These are phyloP conservation scores for Plasmopara muralis DNA, from an alignment of 352 stramenopile species.

Conservation along the genomic window DNA sequence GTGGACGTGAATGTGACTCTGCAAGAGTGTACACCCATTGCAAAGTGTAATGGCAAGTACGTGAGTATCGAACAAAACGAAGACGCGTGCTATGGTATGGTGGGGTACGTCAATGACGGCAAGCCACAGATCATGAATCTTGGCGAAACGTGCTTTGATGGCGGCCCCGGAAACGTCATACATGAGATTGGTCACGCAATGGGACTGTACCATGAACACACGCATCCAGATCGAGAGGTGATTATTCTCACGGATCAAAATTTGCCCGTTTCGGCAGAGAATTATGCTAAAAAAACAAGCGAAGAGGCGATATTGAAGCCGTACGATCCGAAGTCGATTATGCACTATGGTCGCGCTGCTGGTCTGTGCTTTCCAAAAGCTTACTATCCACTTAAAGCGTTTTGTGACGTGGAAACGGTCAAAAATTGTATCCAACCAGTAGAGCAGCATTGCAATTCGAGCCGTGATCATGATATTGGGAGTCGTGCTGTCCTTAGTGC, in stretches of 20 bases:
- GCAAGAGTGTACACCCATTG: constrained; percentile 50
- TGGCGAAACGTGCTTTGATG: constrained; percentile 55
- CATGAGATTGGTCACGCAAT: constrained; percentile 65
- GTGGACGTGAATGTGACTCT: constrained; percentile 59
- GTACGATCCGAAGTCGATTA: constrained; percentile 70
- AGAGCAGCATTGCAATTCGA: constrained; percentile 64
- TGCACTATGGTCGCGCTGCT: constrained; percentile 63
- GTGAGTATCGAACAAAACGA: constrained; percentile 66
- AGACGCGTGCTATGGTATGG: constrained; percentile 64
- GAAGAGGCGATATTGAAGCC: constrained; percentile 44
- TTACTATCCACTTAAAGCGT: constrained; percentile 50
- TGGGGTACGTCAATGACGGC: constrained; percentile 61
- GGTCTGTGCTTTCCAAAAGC: constrained; percentile 69
- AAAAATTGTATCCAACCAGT: constrained; percentile 65
- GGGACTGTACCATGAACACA: constrained; percentile 69
- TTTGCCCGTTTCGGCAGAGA: constrained; percentile 49
- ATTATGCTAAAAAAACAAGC: constrained; percentile 55
- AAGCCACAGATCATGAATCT: constrained; percentile 68
- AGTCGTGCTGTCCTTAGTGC: constrained; percentile 45
- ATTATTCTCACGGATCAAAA: constrained; percentile 63
- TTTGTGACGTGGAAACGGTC: constrained; percentile 58
- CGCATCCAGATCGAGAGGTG: constrained; percentile 52
- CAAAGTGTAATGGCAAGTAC: constrained; percentile 59
- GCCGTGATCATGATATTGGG: constrained; percentile 52
- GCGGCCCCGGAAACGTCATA: constrained; percentile 38